Percentiles rank a stretch among this genome's conserved stretches.
phyloP scores from a whole-genome alignment of 306 rosid genomes.

The Quercus agrifolia region DNA sequence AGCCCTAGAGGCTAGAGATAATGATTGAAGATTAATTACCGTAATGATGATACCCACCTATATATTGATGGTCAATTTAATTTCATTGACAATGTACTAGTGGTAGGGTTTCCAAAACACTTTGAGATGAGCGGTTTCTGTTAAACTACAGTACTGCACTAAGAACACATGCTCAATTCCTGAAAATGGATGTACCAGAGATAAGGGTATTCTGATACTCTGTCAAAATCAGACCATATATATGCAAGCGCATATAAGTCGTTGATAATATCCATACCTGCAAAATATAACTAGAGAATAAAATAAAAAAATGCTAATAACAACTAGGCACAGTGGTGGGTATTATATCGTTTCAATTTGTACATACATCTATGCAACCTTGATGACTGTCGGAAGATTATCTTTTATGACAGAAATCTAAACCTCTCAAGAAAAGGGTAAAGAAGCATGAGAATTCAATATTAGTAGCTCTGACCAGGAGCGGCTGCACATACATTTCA shows the following conservation, averaged over 20 bases:
- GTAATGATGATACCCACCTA: not conserved
- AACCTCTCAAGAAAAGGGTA: not conserved
- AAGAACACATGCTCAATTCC: not conserved
- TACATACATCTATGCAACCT: not conserved
- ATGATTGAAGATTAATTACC: not conserved
- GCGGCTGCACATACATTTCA: too few species aligned
- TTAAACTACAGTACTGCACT: not conserved
- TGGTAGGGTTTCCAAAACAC: slow-evolving; percentile 7
- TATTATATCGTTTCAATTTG: too few species aligned
- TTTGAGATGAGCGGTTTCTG: not conserved
- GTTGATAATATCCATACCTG: not conserved
- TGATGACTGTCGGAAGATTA: not conserved
- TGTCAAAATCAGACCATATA: too few species aligned
- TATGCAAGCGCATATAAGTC: not conserved
- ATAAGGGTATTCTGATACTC: not conserved
- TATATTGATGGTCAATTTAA: not conserved
- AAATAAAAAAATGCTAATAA: too few species aligned
- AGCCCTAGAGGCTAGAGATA: not conserved
- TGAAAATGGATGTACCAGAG: not conserved
- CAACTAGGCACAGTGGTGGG: too few species aligned
- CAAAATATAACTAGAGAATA: too few species aligned
- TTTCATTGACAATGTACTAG: not conserved
- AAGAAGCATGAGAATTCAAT: not conserved
- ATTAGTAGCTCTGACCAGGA: too few species aligned
- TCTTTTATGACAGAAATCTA: not conserved